Evolutionary conservation across 1,284 basidiomycete species (phyloP), one percentile per base, ranked within the genome.

Genomic region (Ganoderma sinense): DNA sequence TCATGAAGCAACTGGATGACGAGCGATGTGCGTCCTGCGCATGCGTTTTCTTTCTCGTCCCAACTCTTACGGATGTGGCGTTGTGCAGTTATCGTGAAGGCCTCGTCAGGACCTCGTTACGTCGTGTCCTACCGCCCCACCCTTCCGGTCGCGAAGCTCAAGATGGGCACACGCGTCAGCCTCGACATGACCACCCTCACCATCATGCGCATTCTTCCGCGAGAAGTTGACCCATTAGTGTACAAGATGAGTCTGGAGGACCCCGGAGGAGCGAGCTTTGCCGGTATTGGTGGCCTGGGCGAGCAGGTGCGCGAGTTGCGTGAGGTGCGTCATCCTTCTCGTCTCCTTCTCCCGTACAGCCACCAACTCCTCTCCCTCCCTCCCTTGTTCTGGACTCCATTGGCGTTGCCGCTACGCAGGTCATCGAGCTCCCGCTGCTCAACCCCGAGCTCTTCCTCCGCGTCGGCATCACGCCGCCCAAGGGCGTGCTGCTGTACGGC

Each of bases 171-270:
- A 13, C 94, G 98, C 74, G 98, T 99, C 71, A 97, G 97, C 71
- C 90, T 99, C 64, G 98, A 99, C 82, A 99, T 99, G 98, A 99
- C 98, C 2, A 99, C 98, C 1, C 86, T 99, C 48, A 99, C 98
- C 10, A 97, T 99, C 80, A 99, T 99, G 97, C 92, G 97, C 60
- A 98, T 99, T 72, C 86, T 99, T 40, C 98, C 98, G 10, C 90
- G 98, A 74, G 98, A 99, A 82, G 96, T 99, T 33, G 98, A 99
- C 80, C 98, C 98, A 23, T 85, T 98, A 78, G 97, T 99, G 6
- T 99, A 99, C 87, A 99, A 98, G 85, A 99, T 99, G 98, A 97
- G 95, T 74, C 87, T 98, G 77, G 98, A 99, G 82, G 97, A 99
- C 78, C 97, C 98, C 2, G 97, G 96, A 85, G 94, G 93, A 65